Evolutionary conservation across 257 asterid species (phyloP).

Genomic region (Ehretia macrophylla): DNA sequence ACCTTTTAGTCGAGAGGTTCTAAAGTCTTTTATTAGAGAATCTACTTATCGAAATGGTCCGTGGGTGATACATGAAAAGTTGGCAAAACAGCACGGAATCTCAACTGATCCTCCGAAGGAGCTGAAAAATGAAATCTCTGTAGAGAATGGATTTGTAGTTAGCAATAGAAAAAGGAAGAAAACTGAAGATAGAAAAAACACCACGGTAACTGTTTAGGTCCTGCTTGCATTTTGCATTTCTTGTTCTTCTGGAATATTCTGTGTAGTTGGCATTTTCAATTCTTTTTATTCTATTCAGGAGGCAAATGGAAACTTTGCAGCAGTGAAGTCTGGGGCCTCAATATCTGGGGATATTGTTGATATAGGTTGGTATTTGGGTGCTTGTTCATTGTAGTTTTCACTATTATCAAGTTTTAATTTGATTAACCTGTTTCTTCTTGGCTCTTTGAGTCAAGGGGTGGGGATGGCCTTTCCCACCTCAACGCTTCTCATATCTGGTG

Average conservation of each 20-base stretch:
- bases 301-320: background rate
- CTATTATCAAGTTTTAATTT: no score
- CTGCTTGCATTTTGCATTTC: background rate
- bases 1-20: slow-evolving; percentile 70
- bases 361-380: no score
- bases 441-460: no score
- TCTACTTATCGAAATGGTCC: slow-evolving; percentile 82
- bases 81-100: slow-evolving; percentile 74
- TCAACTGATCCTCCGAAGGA: slow-evolving; percentile 61
- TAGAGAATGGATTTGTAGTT: slow-evolving; percentile 68
- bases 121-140: slow-evolving; percentile 37
- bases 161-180: slow-evolving; percentile 68
- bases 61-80: slow-evolving; percentile 83
- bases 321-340: background rate
- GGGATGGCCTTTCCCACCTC: no score
- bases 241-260: background rate
- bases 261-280: background rate
- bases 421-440: no score
- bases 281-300: slow-evolving; percentile 1
- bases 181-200: slow-evolving; percentile 46
- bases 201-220: slow-evolving; percentile 38
- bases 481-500: no score
- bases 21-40: slow-evolving; percentile 82
- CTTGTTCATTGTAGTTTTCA: no score
- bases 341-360: background rate